Evolutionary conservation across 169 alveolate genomes (phyloP).

Genomic region (Plasmodium coatneyi): DNA sequence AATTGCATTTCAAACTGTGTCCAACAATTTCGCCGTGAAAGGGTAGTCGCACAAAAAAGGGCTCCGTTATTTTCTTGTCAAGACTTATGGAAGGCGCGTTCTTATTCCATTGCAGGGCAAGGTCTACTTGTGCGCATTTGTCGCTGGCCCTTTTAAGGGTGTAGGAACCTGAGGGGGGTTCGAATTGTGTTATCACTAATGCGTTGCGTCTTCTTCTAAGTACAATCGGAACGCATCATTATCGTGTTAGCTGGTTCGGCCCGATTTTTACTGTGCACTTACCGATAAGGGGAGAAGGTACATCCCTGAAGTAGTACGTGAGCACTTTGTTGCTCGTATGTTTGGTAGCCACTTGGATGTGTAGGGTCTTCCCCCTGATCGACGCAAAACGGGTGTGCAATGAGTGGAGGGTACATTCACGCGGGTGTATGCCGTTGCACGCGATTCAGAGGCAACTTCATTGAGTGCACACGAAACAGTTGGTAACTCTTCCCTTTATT

Average conservation of each 20-base stretch:
- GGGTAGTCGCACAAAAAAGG: conserved; percentile 27
- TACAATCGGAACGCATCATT: not conserved
- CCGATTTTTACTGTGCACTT: not conserved
- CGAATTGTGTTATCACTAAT: not conserved
- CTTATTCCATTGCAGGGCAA: conserved; percentile 15
- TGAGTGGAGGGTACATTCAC: not conserved
- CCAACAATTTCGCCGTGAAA: conserved; percentile 18
- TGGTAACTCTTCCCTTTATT: not conserved
- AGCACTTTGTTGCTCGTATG: conserved; percentile 1
- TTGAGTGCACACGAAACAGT: not conserved
- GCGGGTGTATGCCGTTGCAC: not conserved
- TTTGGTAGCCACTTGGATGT: conserved; percentile 12
- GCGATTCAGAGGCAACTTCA: not conserved
- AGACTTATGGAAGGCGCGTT: not conserved
- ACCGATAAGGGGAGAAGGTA: conserved; percentile 30
- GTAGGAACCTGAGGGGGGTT: conserved; percentile 19
- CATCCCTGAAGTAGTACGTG: conserved; percentile 21
- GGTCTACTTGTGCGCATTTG: conserved; percentile 6
- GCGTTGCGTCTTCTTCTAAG: not conserved
- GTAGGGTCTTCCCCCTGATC: not conserved
- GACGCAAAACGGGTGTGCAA: not conserved
- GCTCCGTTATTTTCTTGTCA: conserved; percentile 10
- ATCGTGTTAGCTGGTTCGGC: not conserved
- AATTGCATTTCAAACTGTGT: conserved; percentile 13
- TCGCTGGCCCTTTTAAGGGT: not conserved